A percentile compares a stretch with the other conserved stretches of the same genome.
Conservation (phyloP, 371 early-diverging fungal species). For the Zychaea mexicana region DNA sequence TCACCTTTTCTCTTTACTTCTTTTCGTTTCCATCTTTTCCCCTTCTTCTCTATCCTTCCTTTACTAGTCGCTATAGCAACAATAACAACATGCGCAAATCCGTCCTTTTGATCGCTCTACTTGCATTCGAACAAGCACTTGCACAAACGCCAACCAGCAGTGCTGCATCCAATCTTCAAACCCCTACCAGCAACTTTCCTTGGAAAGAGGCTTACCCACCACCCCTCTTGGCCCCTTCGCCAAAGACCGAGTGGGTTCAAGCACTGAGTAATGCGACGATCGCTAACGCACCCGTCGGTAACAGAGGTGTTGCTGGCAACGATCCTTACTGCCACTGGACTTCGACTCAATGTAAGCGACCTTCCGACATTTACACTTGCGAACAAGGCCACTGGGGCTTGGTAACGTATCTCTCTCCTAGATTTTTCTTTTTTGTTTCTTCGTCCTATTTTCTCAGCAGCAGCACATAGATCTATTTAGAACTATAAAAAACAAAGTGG, state of each 20-base stretch:
- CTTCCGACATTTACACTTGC: constrained; percentile 52
- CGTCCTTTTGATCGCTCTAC: constrained; percentile 4
- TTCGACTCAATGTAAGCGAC: constrained; percentile 49
- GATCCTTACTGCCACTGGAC: constrained; percentile 61
- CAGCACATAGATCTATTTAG: not conserved
- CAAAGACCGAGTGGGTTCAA: constrained; percentile 21
- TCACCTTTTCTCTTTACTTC: not conserved
- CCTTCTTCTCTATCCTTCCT: not conserved
- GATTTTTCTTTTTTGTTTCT: not conserved
- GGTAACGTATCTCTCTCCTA: constrained; percentile 20
- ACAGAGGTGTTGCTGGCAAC: constrained; percentile 5
- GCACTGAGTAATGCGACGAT: constrained; percentile 12
- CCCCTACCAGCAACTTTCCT: constrained; percentile 17
- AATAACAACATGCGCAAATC: not conserved
- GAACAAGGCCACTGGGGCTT: constrained; percentile 57
- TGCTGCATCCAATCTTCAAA: constrained; percentile 6
- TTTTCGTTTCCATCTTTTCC: not conserved
- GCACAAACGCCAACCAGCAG: constrained; percentile 4
- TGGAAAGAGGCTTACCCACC: constrained; percentile 24
- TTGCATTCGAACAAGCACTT: constrained; percentile 2
- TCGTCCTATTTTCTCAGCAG: not conserved
- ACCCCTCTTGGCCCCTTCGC: constrained; percentile 16
- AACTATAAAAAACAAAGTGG: not conserved
- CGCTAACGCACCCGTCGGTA: constrained; percentile 18
- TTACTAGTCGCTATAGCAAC: not conserved